Percentiles rank a stretch among this genome's conserved stretches.
phyloP scores from a whole-genome alignment of 768 basidiomycete genomes.

The Hygrocybe punicea region DNA sequence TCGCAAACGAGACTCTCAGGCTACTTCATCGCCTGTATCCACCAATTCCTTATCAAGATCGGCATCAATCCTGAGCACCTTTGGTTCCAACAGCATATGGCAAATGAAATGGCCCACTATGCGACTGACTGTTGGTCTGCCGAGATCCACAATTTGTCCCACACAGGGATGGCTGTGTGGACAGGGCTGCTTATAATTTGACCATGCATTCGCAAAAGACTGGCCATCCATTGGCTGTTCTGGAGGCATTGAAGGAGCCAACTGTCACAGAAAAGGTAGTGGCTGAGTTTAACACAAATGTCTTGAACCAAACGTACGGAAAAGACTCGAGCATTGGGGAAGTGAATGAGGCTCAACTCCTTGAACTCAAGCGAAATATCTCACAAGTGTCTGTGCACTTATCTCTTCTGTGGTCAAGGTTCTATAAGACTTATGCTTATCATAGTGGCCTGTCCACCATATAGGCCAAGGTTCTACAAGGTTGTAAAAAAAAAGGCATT shows the following conservation, averaged over 20 bases:
- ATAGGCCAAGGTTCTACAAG: no score
- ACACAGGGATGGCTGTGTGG: constrained; percentile 94
- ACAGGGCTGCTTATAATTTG: constrained; percentile 95
- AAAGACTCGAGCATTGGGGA: constrained; percentile 63
- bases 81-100: constrained; percentile 97
- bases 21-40: constrained; percentile 93
- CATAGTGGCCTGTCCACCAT: no score
- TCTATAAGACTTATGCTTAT: no score
- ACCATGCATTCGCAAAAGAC: constrained; percentile 84
- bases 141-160: constrained; percentile 84
- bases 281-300: no score
- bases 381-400: constrained; percentile 58
- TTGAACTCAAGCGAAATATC: constrained; percentile 66
- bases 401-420: constrained; percentile 1
- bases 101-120: constrained; percentile 99
- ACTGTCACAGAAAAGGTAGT: constrained; percentile 78
- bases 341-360: constrained; percentile 63
- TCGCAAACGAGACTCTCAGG: constrained; percentile 97
- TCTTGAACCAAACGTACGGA: no score
- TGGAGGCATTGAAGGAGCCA: constrained; percentile 82
- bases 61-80: constrained; percentile 81
- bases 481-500: no score
- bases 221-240: constrained; percentile 79
- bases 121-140: constrained; percentile 99
- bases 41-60: constrained; percentile 84